Evolutionary conservation across 2,329 filamentous ascomycete species (phyloP), one percentile per base, ranked within the genome.

Genomic region (Phaeophleospora eucalypticola): DNA sequence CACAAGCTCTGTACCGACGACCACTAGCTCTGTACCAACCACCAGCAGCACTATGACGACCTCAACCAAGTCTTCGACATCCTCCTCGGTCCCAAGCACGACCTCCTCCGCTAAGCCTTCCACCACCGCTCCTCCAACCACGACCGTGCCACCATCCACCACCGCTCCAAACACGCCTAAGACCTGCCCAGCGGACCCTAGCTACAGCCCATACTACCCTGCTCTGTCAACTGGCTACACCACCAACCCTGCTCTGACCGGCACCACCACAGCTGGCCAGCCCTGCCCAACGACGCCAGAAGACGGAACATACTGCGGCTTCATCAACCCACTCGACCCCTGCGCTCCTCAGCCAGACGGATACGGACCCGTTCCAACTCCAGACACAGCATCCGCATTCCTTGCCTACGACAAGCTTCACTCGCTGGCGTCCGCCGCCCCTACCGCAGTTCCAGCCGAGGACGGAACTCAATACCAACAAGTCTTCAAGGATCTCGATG

Each of bases 261-360:
- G 24, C 24, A 46, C 48, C 34, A 53, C 60, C 1, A 60, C 58
- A 18, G 53, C 59, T 7, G 49, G 41, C 21, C 46, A 56, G n/a
- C 45, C 58, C 17, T 66, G 63, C 53, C 52, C 61, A 6, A 65
- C 58, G 4, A 49, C 51, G 6, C 59, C 58, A 15, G 63, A 66
- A 45, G 57, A 52, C 10, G 64, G 64, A 17, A 67, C 64, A 4
- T 66, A 58, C 56, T 66, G 65, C 39, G 65, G 66, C 18, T 68
- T 68, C 54, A 64, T 67, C 55, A 68, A 68, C 49, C 66, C 66
- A 4, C 55, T 65, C 16, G 66, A 68, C 40, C 55, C 65, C 38
- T 70, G 66, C 50, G 60, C 65, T 17, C 59, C 64, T 46, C 66
- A 69, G 49, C 65, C 66, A 12, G 62, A 67, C 43, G 64, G 59